Evolutionary conservation across 176 grass and related monocot genomes (phyloP), one percentile per base, ranked within the genome.

Genomic region (Avena atlantica): DNA sequence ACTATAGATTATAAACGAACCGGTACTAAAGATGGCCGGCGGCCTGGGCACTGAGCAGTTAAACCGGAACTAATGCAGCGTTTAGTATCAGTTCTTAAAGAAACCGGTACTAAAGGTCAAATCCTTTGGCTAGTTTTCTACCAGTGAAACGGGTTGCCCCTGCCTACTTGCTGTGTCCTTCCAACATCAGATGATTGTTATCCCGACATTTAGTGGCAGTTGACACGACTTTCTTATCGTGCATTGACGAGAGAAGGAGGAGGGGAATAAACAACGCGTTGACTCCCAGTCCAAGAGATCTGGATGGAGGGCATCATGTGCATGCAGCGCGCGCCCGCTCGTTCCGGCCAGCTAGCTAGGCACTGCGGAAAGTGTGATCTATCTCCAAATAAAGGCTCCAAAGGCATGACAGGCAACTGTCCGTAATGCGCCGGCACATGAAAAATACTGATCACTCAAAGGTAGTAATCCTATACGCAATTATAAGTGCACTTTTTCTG

Each of bases 391-490:
- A 4, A 17, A 68, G 64, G 63, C 62, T 49, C 70, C 10, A 74
- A 49, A 74, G 11, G 47, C 47, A 76, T 29, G 45, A 14, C 3
- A 76, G 51, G 72, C 21, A 76, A 17, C 73, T 52, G 73, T 31
- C 72, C 12, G 72, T 75, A 51, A 27, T 75, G 72, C 47, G 48
- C 47, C 23, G 73, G 73, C 73, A 52, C 73, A 76, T 76, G 23
- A 9, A 52, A 69, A 37, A 40, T 17, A 19, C 15, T 19, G 2
- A 76, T 74, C 45, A 50, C 50, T 50, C 23, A 73, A 73, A 74
- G 70, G 44, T 24, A 5, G 3, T 34, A 34, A 34, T 20, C 34
- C 34, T 20, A 47, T 50, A 12, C 6, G 23, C n/a, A 74, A 25
- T 51, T 63, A 49, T 74, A 49, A 47, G 70, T 2, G 20, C 70